Base-by-base conservation (phyloP, 2,329 filamentous ascomycete genomes). In the Lanzia echinophila region DNA sequence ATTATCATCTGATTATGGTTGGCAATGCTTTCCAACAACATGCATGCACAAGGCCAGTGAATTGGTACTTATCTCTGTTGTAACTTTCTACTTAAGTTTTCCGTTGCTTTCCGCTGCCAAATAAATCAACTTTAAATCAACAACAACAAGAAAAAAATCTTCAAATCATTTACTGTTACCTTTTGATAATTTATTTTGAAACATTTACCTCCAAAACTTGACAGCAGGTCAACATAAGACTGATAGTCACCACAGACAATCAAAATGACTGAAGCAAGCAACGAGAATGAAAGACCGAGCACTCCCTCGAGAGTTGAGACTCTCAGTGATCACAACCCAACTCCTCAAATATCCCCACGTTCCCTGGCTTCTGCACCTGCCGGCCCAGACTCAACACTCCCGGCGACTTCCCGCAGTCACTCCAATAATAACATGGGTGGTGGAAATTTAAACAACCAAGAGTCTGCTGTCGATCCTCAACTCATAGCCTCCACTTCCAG, bases 241-340 rank as follows among this genome's bases (percentile, higher is more conserved):
- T 36, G 44, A 51, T 3, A 2, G 28, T 36, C 6, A 15, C 1
- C 33, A 45, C 32, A 51, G 39, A 51, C 31, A 45, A 51, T 36
- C 20, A 45, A 45, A 38, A 51, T 51, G 49, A 36, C 49, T 45
- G 49, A 36, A 51, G 36, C 41, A 45, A n/a, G 1, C 19, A 7
- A 4, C 8, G 24, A 28, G 24, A 28, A 4, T 28, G 24, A 28
- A 8, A 28, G 24, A 28, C 24, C 24, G 24, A 28, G 4, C 4
- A 28, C 24, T 28, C 24, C 24, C 8, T 28, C 24, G 24, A 32
- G 33, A 31, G 33, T 32, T 34, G 19, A 13, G 31, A 38, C 6
- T 45, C 41, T 45, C 20, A 8, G 24, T 8, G 24, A 28, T 8
- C 4, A 28, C 24, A 28, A 28, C 24, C 24, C 24, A 4, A 28